phyloP scores from a whole-genome alignment of 352 stramenopile genomes.

The Phytophthora colocasiae region DNA sequence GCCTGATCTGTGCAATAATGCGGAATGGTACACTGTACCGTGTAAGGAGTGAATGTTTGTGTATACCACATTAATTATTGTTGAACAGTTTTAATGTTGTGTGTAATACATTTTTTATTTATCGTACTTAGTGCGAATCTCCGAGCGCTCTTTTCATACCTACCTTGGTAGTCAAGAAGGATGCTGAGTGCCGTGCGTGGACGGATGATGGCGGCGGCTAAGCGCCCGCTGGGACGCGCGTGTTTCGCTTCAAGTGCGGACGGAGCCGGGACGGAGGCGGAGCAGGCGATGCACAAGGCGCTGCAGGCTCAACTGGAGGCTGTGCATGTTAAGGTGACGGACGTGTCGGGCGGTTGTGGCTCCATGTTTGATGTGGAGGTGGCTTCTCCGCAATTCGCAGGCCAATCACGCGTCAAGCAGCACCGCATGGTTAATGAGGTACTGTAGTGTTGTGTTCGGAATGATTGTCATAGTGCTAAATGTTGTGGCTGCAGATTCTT shows the following conservation, averaged over 20 bases:
- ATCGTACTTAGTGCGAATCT: background rate
- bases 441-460: background rate
- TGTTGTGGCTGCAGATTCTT: constrained; percentile 53
- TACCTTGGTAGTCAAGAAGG: constrained; percentile 9
- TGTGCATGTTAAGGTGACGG: constrained; percentile 83
- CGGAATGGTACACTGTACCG: background rate
- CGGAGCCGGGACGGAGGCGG: constrained; percentile 44
- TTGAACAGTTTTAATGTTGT: no score
- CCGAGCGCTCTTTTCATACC: no score
- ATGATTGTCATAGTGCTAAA: background rate
- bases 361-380: constrained; percentile 92
- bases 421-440: constrained; percentile 90
- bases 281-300: constrained; percentile 75
- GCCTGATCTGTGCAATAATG: background rate
- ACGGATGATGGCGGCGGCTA: constrained; percentile 31
- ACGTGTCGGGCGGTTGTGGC: constrained; percentile 90
- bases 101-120: no score
- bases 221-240: constrained; percentile 17
- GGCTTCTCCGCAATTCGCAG: constrained; percentile 76
- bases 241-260: constrained; percentile 33
- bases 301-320: constrained; percentile 68
- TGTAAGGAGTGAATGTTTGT: no score
- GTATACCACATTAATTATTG: no score
- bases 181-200: constrained; percentile 33
- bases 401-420: constrained; percentile 88